Base-by-base conservation (phyloP, 2,329 filamentous ascomycete species). In the Thielaviopsis musarum region DNA sequence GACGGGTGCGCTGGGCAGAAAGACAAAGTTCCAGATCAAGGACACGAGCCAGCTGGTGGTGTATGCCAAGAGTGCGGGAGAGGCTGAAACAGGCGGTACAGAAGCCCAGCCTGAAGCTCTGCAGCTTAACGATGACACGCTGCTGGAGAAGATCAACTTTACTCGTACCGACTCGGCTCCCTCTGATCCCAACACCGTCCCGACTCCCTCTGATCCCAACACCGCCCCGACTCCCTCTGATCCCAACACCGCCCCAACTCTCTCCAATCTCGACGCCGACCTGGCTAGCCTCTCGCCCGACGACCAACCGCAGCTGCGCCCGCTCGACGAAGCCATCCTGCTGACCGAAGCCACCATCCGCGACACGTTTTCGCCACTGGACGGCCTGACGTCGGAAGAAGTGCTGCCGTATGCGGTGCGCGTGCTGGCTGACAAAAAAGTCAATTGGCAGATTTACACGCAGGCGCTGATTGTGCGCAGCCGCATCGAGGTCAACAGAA, bases 371-470 rank as follows among this genome's bases (percentile, higher is more conserved):
- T 85, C 90, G 0, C 90, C 93, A 0, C 77, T 83, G 0, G 86
- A 97, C 68, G 85, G 87, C 0, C 75, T 98, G 0, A 97, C 91
- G 0, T 80, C 90, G n/a, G 91, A 97, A 71, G 89, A 97, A 68
- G 91, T 95, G 4, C 72, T 95, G 0, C 93, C 93, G 0, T 98
- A 91, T 68, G 93, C 93, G 0, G 85, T 84, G 1, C 82, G 93
- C 49, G 93, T 97, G 0, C 77, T 98, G 1, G 81, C 87, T 9
- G 90, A 93, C 62, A 91, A 91, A 65, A 87, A 87, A 53, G 91
- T 89, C 0, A 98, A 97, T 70, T 98, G 93, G 93, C 93, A 97
- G 69, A 85, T 96, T 38, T 97, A 97, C 69, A 96, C 93, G 0
- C 91, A 97, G 68, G 93, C 90, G 0, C 75, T 98, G 9, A 77